A percentile compares a stretch with the other conserved stretches of the same genome.
These are phyloP conservation scores for Pythium pectinolyticum DNA, from an alignment of 352 stramenopile genomes.

Conservation along the genomic window DNA sequence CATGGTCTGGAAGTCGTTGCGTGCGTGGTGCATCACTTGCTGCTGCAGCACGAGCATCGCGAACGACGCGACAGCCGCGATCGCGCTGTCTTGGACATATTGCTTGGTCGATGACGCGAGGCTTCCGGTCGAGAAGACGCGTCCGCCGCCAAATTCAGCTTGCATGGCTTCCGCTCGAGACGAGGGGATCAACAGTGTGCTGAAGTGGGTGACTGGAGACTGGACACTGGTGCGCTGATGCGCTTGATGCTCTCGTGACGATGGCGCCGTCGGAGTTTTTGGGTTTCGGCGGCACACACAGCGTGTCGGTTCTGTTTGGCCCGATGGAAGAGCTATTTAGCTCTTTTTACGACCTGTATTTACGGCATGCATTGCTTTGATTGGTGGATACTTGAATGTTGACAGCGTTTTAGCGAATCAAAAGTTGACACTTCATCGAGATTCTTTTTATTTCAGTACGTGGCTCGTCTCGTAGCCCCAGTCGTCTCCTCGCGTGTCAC, in stretches of 20 bases:
- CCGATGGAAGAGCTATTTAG: conserved; percentile 5
- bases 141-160: conserved; percentile 12
- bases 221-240: neutral
- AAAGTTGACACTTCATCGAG: conserved; percentile 12
- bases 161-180: conserved; percentile 7
- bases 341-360: neutral
- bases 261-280: neutral
- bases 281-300: neutral
- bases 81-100: conserved; percentile 28
- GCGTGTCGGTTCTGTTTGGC: neutral
- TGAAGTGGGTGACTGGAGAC: too few species aligned
- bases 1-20: conserved; percentile 35
- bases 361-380: neutral
- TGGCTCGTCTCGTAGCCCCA: conserved; percentile 10
- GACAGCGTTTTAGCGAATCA: conserved; percentile 17
- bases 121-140: conserved; percentile 19
- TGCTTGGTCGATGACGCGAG: conserved; percentile 17
- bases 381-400: conserved; percentile 1
- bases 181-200: conserved; percentile 6
- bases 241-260: conserved; percentile 3
- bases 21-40: conserved; percentile 32
- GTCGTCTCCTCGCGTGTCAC: conserved; percentile 17
- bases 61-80: conserved; percentile 26
- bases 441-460: conserved; percentile 6
- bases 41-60: conserved; percentile 33